Evolutionary conservation across 78 protist genomes (phyloP).

Genomic region (Dictyostelium firmibasis): DNA sequence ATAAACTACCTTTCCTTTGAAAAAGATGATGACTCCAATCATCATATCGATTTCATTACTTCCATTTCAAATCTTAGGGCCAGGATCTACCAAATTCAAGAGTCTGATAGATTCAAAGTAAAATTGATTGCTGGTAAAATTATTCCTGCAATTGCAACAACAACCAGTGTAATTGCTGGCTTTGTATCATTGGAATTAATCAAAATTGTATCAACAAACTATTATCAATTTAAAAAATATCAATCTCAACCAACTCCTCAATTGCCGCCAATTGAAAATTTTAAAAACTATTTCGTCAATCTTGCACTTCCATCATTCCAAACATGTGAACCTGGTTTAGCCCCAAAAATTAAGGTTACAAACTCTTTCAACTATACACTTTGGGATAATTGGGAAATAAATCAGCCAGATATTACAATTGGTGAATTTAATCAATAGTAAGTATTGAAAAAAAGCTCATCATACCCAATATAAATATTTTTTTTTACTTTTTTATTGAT

Average conservation of each 20-base stretch:
- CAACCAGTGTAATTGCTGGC: conserved; percentile 98
- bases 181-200: conserved; percentile 94
- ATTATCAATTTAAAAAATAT: neutral
- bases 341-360: conserved; percentile 83
- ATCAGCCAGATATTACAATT: conserved; percentile 43
- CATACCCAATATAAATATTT: neutral
- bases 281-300: conserved; percentile 94
- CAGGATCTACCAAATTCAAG: conserved; percentile 90
- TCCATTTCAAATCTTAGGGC: conserved; percentile 97
- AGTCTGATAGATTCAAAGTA: conserved; percentile 82
- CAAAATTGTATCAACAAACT: conserved; percentile 79
- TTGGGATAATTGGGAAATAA: conserved; percentile 83
- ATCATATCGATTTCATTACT: conserved; percentile 96
- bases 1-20: conserved; percentile 55
- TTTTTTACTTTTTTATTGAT: neutral
- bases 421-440: conserved; percentile 40
- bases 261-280: conserved; percentile 67
- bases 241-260: neutral
- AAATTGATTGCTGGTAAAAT: conserved; percentile 97
- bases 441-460: neutral
- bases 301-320: conserved; percentile 95
- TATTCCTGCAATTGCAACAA: conserved; percentile 99
- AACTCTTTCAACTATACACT: conserved; percentile 27
- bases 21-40: conserved; percentile 97
- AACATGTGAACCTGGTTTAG: conserved; percentile 93